Evolutionary conservation across 129 eudicot genomes (phyloP).

Genomic region (Cynara cardunculus): DNA sequence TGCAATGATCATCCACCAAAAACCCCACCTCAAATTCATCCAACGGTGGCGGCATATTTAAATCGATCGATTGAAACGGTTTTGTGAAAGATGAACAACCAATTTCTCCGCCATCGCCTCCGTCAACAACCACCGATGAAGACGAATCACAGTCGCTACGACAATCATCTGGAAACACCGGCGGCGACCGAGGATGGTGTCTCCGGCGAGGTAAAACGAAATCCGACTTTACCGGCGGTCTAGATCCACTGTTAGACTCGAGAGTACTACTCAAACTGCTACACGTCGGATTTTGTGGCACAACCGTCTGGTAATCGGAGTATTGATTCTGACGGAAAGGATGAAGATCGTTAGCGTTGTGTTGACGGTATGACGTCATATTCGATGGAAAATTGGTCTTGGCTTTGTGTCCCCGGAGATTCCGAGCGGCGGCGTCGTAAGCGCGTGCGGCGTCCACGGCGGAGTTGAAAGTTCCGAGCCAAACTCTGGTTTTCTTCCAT

Average conservation of each 20-base stretch:
- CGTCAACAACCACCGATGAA: constrained; percentile 67
- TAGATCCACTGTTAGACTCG: constrained; percentile 74
- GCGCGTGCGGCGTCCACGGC: constrained; percentile 43
- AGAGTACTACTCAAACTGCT: constrained; percentile 84
- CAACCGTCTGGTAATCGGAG: constrained; percentile 28
- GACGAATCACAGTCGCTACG: constrained; percentile 91
- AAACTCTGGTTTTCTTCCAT: constrained; percentile 33
- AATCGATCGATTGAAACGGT: constrained; percentile 56
- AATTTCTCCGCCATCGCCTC: constrained; percentile 37
- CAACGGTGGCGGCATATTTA: constrained; percentile 67
- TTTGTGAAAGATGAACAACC: constrained; percentile 38
- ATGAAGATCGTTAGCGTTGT: constrained; percentile 26
- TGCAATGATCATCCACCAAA: constrained; percentile 40
- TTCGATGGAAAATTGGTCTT: constrained; percentile 35
- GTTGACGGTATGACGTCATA: constrained; percentile 9
- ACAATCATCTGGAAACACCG: constrained; percentile 56
- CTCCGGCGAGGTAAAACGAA: constrained; percentile 26
- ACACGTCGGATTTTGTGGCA: constrained; percentile 55
- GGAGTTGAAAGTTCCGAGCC: constrained; percentile 44
- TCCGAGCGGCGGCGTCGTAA: constrained; percentile 38
- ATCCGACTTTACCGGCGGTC: constrained; percentile 17
- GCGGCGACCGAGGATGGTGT: constrained; percentile 45
- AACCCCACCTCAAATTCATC: constrained; percentile 30
- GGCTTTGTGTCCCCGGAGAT: constrained; percentile 35
- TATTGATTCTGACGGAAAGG: constrained; percentile 15